phyloP scores from a whole-genome alignment of 345 rosid genomes.

The Eucalyptus sp. region DNA sequence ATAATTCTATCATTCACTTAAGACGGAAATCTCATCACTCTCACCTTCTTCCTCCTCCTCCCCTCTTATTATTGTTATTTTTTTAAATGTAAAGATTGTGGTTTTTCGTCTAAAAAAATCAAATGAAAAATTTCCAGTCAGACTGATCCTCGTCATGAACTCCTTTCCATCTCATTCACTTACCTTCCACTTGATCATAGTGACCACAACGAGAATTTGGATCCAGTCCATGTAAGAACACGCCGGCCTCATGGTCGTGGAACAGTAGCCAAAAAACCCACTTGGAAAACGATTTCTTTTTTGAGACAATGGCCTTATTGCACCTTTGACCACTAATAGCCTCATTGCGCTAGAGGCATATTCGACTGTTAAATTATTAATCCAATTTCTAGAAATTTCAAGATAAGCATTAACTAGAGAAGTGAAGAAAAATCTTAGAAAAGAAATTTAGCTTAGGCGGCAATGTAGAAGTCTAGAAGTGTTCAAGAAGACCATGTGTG shows the following conservation, averaged over 20 bases:
- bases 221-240: neutral
- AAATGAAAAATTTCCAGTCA: neutral
- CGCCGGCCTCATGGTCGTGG: neutral
- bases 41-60: neutral
- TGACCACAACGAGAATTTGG: neutral
- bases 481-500: too few species aligned
- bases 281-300: neutral
- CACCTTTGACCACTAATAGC: neutral
- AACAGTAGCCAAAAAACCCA: constrained; percentile 1
- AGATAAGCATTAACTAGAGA: too few species aligned
- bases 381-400: too few species aligned
- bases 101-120: neutral
- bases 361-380: neutral
- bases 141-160: neutral
- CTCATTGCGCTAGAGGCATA: neutral
- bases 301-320: neutral
- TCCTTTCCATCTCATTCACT: neutral
- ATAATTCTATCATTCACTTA: neutral
- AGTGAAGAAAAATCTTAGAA: too few species aligned
- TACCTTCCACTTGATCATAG: neutral
- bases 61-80: too few species aligned
- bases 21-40: neutral
- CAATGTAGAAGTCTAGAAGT: too few species aligned
- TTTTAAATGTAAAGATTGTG: neutral
- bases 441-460: too few species aligned